Evolutionary conservation across 805 yeast genomes (phyloP).

Genomic region (Yarrowia phangngaensis): DNA sequence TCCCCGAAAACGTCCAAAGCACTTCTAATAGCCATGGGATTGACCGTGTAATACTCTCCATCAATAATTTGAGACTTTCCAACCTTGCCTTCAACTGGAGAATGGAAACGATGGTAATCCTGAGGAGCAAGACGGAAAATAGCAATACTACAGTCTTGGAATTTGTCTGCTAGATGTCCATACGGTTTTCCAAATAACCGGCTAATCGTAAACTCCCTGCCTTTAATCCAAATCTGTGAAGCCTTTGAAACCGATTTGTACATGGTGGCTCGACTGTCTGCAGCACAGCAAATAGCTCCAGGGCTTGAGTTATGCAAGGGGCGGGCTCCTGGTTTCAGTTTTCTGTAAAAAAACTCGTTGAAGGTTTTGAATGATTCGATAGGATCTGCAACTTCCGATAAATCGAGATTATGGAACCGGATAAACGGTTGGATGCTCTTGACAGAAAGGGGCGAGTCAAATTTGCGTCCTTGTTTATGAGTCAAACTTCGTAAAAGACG

Average conservation of each 20-base stretch:
- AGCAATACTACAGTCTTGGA: conserved; percentile 60
- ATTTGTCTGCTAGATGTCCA: conserved; percentile 40
- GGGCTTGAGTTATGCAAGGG: conserved; percentile 57
- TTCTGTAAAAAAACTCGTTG: conserved; percentile 85
- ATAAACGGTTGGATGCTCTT: conserved; percentile 71
- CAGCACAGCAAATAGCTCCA: conserved; percentile 58
- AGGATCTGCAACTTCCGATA: conserved; percentile 61
- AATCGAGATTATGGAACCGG: conserved; percentile 74
- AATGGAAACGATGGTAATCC: conserved; percentile 91
- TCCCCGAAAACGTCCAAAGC: conserved; percentile 89
- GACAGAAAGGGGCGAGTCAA: conserved; percentile 65
- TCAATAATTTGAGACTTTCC: conserved; percentile 65
- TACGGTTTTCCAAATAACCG: conserved; percentile 52
- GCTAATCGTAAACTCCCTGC: conserved; percentile 63
- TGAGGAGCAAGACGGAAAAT: conserved; percentile 93
- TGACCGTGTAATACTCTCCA: conserved; percentile 93
- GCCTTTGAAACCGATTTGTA: conserved; percentile 60
- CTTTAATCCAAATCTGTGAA: conserved; percentile 83
- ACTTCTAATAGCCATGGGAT: conserved; percentile 94
- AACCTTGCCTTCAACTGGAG: conserved; percentile 73
- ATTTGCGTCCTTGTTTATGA: conserved; percentile 77
- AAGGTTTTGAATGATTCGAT: conserved; percentile 58
- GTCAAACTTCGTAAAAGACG: conserved; percentile 62
- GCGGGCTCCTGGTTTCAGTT: conserved; percentile 66
- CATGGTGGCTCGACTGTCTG: conserved; percentile 80